Conservation (phyloP, 768 basidiomycete species). For the Amanita brunnescens region DNA sequence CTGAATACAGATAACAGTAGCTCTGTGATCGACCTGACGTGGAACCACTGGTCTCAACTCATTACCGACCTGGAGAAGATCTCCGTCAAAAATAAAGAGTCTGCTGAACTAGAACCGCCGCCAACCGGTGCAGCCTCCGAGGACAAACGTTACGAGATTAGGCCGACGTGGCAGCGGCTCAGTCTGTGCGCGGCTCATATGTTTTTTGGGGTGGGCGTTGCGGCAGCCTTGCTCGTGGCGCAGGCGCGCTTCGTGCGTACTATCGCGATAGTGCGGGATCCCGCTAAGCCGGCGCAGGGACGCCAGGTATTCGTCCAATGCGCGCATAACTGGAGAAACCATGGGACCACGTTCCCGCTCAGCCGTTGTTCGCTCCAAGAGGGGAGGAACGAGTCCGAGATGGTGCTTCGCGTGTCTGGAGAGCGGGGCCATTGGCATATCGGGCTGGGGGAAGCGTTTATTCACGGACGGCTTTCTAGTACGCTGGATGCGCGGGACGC, state of each 20-base stretch:
- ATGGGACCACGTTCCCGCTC: conserved; percentile 20
- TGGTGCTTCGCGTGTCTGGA: conserved; percentile 21
- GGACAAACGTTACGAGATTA: conserved; percentile 16
- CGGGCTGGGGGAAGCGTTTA: conserved; percentile 18
- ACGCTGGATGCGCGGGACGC: conserved; percentile 18
- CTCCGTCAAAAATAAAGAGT: conserved; percentile 11
- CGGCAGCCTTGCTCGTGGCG: conserved; percentile 21
- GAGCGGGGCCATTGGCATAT: conserved; percentile 28
- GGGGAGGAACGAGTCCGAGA: conserved; percentile 25
- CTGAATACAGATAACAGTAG: conserved; percentile 12
- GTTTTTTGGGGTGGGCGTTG: conserved; percentile 21
- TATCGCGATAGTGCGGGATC: conserved; percentile 18
- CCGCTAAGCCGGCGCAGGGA: conserved; percentile 9
- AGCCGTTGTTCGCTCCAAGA: conserved; percentile 18
- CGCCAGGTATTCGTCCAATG: conserved; percentile 23
- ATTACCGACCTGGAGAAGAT: conserved; percentile 17
- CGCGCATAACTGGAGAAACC: conserved; percentile 20
- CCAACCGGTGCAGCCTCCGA: no score
- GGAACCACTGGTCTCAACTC: conserved; percentile 23
- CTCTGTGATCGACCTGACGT: conserved; percentile 25
- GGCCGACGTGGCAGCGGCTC: conserved; percentile 26
- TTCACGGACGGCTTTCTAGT: conserved; percentile 16
- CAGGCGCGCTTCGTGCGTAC: conserved; percentile 25
- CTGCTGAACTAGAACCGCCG: no score
- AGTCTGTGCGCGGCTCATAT: conserved; percentile 22